phyloP scores from a whole-genome alignment of 768 basidiomycete species.

The Amanita fuliginea region DNA sequence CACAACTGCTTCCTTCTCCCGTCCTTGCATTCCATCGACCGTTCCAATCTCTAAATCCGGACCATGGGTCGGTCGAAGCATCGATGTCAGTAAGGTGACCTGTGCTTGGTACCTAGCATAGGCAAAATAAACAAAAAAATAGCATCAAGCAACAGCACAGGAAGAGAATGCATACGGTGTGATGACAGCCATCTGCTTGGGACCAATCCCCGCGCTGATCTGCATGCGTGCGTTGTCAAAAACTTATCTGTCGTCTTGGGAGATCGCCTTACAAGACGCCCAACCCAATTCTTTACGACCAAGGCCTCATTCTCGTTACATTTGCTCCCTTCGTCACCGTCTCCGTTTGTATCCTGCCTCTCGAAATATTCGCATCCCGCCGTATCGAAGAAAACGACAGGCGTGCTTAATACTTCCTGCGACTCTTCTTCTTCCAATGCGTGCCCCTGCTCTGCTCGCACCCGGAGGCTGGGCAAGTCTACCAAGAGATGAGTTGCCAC shows the following conservation, averaged over 20 bases:
- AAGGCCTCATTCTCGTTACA: conserved; percentile 93
- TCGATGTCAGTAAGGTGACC: conserved; percentile 70
- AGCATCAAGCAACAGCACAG: not conserved
- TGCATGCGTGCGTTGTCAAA: conserved; percentile 3
- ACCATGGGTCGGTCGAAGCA: conserved; percentile 64
- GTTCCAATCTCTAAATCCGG: conserved; percentile 78
- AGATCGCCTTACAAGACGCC: conserved; percentile 45
- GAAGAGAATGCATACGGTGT: conserved; percentile 32
- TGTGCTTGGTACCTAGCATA: conserved; percentile 82
- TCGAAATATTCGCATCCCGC: conserved; percentile 93
- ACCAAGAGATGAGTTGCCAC: conserved; percentile 65
- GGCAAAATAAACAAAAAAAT: not conserved
- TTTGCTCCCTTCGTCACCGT: conserved; percentile 80
- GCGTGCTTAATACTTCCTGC: conserved; percentile 62
- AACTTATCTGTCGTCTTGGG: not conserved
- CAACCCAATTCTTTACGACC: conserved; percentile 75
- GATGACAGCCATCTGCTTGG: conserved; percentile 65
- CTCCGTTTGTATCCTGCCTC: conserved; percentile 44
- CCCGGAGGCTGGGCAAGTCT: conserved; percentile 47
- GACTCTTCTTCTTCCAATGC: conserved; percentile 42
- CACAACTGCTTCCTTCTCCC: conserved; percentile 90
- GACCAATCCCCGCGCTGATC: conserved; percentile 14
- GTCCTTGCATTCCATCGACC: conserved; percentile 95
- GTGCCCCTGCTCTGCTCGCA: conserved; percentile 16
- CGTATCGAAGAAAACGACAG: conserved; percentile 91